A percentile compares a stretch with the other conserved stretches of the same genome.
Evolutionary conservation across 139 green algal species (phyloP).

Genomic region (Tetratostichococcus sp.): DNA sequence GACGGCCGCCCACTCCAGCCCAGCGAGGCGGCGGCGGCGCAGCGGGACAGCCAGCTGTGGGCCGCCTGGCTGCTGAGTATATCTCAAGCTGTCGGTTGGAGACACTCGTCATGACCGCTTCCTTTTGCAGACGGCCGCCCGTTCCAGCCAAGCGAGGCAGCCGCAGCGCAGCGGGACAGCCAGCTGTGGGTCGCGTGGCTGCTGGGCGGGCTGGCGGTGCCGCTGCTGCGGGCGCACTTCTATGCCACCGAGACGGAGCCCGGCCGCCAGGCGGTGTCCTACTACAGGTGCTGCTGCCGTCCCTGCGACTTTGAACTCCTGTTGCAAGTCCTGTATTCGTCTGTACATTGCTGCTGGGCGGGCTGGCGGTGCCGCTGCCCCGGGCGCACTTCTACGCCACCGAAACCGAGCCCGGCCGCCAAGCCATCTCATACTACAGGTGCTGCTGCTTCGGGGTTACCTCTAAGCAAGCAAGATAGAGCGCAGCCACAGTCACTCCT

Average conservation of each 20-base stretch:
- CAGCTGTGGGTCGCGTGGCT: conserved; percentile 73
- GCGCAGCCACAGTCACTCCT: too few species aligned
- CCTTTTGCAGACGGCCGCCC: neutral
- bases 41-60: conserved; percentile 49
- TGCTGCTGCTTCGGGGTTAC: too few species aligned
- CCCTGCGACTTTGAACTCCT: neutral
- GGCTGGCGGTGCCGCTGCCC: conserved; percentile 71
- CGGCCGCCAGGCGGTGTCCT: conserved; percentile 72
- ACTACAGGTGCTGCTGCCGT: conserved; percentile 51
- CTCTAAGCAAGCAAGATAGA: too few species aligned
- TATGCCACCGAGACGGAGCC: conserved; percentile 87
- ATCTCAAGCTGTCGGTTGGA: too few species aligned
- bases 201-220: conserved; percentile 55
- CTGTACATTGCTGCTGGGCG: too few species aligned
- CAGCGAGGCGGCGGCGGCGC: conserved; percentile 10
- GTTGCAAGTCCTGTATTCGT: too few species aligned
- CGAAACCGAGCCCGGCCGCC: conserved; percentile 74
- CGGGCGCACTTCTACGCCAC: conserved; percentile 85
- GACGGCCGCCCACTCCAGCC: neutral
- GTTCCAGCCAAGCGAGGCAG: conserved; percentile 13
- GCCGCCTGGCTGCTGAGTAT: conserved; percentile 72
- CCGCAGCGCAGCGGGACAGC: conserved; percentile 20
- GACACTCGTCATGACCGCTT: too few species aligned
- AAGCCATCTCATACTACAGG: conserved; percentile 79
- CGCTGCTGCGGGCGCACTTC: conserved; percentile 81